phyloP scores from a whole-genome alignment of 2,329 filamentous ascomycete species.

The Neofusicoccum kwambonambiense region DNA sequence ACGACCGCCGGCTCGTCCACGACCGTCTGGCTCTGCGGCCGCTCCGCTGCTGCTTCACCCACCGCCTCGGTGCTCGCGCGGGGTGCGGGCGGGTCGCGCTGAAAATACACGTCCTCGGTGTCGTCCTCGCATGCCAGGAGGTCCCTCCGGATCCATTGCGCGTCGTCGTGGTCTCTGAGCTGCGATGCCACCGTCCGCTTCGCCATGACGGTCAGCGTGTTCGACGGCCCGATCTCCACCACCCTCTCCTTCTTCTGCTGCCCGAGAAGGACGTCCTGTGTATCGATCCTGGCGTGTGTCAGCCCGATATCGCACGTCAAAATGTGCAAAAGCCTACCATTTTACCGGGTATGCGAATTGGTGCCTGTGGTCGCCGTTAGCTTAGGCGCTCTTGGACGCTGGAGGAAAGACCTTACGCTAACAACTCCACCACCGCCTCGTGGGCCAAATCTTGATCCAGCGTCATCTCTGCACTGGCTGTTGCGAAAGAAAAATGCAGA shows the following conservation, averaged over 20 bases:
- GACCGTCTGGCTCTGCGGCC: not conserved
- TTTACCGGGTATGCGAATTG: slow-evolving; percentile 4
- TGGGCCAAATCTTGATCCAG: not conserved
- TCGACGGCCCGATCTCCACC: slow-evolving; percentile 42
- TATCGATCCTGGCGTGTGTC: slow-evolving; percentile 34
- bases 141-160: not conserved
- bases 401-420: not conserved
- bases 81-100: not conserved
- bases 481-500: not conserved
- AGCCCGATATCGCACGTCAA: not conserved
- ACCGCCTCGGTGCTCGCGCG: not conserved
- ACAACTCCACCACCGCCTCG: slow-evolving; percentile 4
- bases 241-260: slow-evolving; percentile 30
- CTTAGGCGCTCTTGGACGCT: not conserved
- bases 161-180: slow-evolving; percentile 23
- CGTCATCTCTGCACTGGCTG: not conserved
- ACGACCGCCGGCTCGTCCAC: not conserved
- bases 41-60: not conserved
- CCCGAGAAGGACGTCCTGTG: slow-evolving; percentile 36
- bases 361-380: not conserved
- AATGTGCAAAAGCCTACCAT: not conserved
- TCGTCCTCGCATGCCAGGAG: slow-evolving; percentile 1
- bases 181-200: slow-evolving; percentile 31
- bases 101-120: not conserved
- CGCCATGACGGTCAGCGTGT: slow-evolving; percentile 39